A percentile compares a stretch with the other conserved stretches of the same genome.
Conservation (phyloP, 2,329 filamentous ascomycete species). For the Fusarium torulosum region DNA sequence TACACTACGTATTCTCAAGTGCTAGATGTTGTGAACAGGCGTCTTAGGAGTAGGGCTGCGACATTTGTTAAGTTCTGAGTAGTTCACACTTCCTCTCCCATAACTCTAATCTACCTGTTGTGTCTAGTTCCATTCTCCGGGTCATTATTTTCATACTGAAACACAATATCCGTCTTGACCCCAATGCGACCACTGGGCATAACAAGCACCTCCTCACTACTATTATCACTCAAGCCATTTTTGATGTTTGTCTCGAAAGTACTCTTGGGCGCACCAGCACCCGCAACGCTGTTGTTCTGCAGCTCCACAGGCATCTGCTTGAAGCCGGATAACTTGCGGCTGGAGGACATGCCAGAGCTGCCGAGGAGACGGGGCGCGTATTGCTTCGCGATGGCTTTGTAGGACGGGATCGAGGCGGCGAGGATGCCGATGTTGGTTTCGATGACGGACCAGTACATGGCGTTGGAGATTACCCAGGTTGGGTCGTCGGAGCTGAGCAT, state of each 20-base stretch:
- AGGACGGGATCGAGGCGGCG: slow-evolving; percentile 32
- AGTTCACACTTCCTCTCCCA: background rate
- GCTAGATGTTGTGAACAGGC: background rate
- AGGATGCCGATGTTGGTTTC: slow-evolving; percentile 38
- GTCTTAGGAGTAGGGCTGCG: no score
- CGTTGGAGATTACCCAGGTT: slow-evolving; percentile 34
- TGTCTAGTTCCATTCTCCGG: background rate
- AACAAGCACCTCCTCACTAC: slow-evolving; percentile 28
- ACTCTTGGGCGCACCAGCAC: background rate
- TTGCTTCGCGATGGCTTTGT: slow-evolving; percentile 35
- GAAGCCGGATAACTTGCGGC: slow-evolving; percentile 31
- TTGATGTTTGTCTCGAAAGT: slow-evolving; percentile 26
- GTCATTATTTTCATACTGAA: slow-evolving; percentile 14
- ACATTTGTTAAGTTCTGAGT: background rate
- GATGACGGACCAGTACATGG: slow-evolving; percentile 40
- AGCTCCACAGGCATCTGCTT: slow-evolving; percentile 38
- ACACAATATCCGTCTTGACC: slow-evolving; percentile 30
- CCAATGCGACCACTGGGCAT: slow-evolving; percentile 24
- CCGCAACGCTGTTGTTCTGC: background rate
- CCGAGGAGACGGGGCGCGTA: slow-evolving; percentile 35
- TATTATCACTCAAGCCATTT: slow-evolving; percentile 19
- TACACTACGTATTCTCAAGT: background rate
- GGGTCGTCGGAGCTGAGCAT: slow-evolving; percentile 31
- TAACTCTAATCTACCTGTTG: background rate
- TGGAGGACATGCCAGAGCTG: slow-evolving; percentile 32